Evolutionary conservation across 441 rosid species (phyloP), one percentile per base, ranked within the genome.

Genomic region (Euphorbia schlechtendalii): DNA sequence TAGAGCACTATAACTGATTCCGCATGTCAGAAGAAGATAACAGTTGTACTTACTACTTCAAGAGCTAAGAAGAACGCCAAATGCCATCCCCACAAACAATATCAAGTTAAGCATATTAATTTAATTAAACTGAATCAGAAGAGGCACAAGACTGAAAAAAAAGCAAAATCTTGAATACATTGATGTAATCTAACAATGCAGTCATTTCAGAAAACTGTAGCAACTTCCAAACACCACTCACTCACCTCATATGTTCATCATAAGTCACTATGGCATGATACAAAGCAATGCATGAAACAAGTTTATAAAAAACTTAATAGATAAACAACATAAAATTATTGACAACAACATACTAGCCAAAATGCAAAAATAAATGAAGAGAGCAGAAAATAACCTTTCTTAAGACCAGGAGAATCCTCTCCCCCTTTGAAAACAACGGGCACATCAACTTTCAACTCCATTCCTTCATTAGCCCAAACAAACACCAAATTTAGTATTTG

Each of bases 381-480:
- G 38, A 8, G 68, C 25, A 20, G n/a, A 27, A 17, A 5, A 22
- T 14, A 65, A 86, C 97, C 98, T 90, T 92, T 92, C 71, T 75
- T 80, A 24, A 90, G 72, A 73, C 96, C 97, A 20, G 82, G 89
- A 45, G 85, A 84, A 66, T 71, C 61, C 20, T 86, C 94, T 66
- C 81, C 83, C 55, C 98, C 98, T 76, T 81, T 88, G 80, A 81
- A 85, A 69, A 86, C 84, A 76, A 92, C 52, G 13, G 97, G 96
- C 70, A 90, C 92, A 69, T 88, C 87, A 79, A 88, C 91, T 77
- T 86, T 86, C 84, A 93, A 51, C 54, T 70, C 71, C 5, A 86
- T 80, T 7, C 92, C 98, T 5, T 85, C 86, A 57, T 88, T 82
- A 8, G 96, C 97, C 98, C 96, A 90, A 41, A 89, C 86, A 54